Conservation (phyloP, 371 early-diverging fungal species). For the Sanchytrium tribonematis region DNA sequence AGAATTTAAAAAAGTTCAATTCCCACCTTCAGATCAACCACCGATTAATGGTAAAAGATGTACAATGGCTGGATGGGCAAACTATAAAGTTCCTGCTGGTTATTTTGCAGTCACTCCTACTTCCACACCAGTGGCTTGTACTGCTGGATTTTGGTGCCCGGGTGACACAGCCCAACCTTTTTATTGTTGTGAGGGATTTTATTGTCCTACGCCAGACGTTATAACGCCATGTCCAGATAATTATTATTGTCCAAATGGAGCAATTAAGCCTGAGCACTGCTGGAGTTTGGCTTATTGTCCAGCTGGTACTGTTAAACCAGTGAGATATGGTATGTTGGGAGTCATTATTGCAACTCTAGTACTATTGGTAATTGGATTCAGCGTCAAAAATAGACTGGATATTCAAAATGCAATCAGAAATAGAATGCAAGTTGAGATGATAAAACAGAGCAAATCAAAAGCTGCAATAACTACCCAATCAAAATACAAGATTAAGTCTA, state of each 20-base stretch:
- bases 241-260: not conserved
- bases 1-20: not conserved
- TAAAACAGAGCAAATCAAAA: slow-evolving; percentile 1
- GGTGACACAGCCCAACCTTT: slow-evolving; percentile 18
- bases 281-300: not conserved
- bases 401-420: slow-evolving; percentile 2
- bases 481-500: not conserved
- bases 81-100: not conserved
- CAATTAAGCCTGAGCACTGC: not conserved
- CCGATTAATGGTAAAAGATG: not conserved
- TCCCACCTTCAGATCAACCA: not conserved
- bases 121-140: not conserved
- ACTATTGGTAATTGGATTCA: slow-evolving; percentile 6
- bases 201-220: slow-evolving; percentile 7
- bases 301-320: not conserved
- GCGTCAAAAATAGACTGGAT: slow-evolving; percentile 5
- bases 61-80: not conserved
- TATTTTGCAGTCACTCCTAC: not conserved
- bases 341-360: slow-evolving; percentile 3
- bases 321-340: slow-evolving; percentile 2
- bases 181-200: slow-evolving; percentile 20
- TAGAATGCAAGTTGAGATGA: slow-evolving; percentile 1
- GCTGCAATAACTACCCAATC: not conserved
- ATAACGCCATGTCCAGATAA: slow-evolving; percentile 3
- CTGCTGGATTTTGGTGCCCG: slow-evolving; percentile 8